phyloP scores from a whole-genome alignment of 352 stramenopile genomes.

The Pythium pyrilobum region DNA sequence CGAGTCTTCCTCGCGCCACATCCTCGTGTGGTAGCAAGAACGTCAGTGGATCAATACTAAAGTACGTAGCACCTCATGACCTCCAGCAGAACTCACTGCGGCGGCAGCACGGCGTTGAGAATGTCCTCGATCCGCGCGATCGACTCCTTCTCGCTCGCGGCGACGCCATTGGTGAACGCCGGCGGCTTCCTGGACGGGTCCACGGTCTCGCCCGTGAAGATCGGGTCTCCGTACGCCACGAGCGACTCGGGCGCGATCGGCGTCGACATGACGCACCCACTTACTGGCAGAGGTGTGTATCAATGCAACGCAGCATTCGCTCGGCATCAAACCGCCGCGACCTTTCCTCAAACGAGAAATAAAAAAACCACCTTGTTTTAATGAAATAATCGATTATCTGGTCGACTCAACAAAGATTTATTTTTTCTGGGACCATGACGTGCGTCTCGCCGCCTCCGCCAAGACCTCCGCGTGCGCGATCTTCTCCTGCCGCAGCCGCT shows the following conservation, averaged over 20 bases:
- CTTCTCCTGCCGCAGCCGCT: conserved; percentile 47
- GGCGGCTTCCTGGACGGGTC: conserved; percentile 48
- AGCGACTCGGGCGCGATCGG: conserved; percentile 80
- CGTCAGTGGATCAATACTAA: too few relatives aligned
- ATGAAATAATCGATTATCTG: too few relatives aligned
- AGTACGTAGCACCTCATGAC: too few relatives aligned
- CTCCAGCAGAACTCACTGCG: conserved; percentile 63
- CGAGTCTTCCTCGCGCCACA: conserved; percentile 75
- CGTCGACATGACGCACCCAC: too few relatives aligned
- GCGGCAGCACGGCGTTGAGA: conserved; percentile 67
- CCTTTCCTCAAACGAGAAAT: conserved; percentile 31
- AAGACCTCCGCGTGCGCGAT: conserved; percentile 9
- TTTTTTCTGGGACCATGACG: conserved; percentile 15
- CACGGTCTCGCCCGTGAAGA: conserved; percentile 85
- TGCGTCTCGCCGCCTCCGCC: conserved; percentile 11
- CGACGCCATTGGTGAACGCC: conserved; percentile 12
- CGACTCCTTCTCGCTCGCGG: conserved; percentile 30
- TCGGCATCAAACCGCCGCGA: conserved; percentile 29
- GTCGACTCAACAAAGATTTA: background rate
- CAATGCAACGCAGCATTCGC: too few relatives aligned
- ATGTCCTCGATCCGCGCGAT: conserved; percentile 71
- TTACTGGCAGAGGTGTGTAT: too few relatives aligned
- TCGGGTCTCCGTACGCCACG: conserved; percentile 85
- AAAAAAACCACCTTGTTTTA: too few relatives aligned
- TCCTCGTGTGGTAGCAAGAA: too few relatives aligned